Base-by-base conservation (phyloP, 306 rosid genomes). In the Cucurbita pepo region DNA sequence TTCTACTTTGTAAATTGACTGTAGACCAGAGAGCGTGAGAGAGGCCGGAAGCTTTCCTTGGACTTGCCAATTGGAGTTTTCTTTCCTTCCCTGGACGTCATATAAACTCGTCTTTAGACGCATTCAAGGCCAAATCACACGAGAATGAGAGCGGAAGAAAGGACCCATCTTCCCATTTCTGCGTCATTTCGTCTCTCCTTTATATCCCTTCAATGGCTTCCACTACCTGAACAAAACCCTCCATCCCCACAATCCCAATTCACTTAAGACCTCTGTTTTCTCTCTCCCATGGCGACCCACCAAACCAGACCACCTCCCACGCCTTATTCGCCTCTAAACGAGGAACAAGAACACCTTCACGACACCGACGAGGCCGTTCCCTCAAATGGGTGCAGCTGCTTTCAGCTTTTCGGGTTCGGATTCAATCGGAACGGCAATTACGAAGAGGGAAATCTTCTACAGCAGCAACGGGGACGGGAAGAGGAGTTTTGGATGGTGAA, bases 301-400 rank as follows among this genome's bases (percentile, higher is more conserved):
- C 82, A 83, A 70, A 78, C 78, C 57, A 75, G 76, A 66, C 81
- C 75, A 22, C 18, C 25, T 12, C 22, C 71, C 40, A 14, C 38
- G 48, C 59, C 40, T 54, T 79, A 61, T 48, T 60, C 77, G 11
- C 53, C 89, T 61, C 37, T 85, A 60, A 67, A 25, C 59, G 72
- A 79, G 69, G 80, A 74, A 7, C 82, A 41, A 36, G 78, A 79
- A 18, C 77, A 74, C 75, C 67, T 40, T 15, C 69, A 58, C 8
- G 87, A 79, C 10, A 19, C 52, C 0, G 87, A 83, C 60, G 86
- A 83, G 5, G 21, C 59, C 16, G 8, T 50, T 34, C 47, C 78
- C 14, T 40, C 59, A 1, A 64, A 72, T 18, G 79, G 85, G 37
- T 86, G 91, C 10, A 80, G 84, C 8, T 88, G 96, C 56, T 82